A percentile compares a stretch with the other conserved stretches of the same genome.
Evolutionary conservation across 176 grass and related monocot species (phyloP).

Genomic region (Echinochloa phyllopogon): DNA sequence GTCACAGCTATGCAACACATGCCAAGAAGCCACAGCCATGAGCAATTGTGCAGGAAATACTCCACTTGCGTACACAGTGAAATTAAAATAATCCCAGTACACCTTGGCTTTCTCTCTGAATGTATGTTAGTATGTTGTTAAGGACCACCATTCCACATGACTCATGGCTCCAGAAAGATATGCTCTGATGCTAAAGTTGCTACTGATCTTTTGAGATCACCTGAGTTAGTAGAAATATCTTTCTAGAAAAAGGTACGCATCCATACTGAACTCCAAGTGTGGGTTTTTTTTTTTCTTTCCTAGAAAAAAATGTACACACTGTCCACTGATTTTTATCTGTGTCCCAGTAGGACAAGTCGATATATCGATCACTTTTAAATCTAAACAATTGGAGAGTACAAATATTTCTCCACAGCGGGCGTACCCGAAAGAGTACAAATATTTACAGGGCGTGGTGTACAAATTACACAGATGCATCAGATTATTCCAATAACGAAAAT

Average conservation of each 20-base stretch:
- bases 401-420: too few species aligned
- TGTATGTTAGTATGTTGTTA: neutral
- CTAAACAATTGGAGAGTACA: neutral
- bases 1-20: conserved; percentile 25
- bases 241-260: neutral
- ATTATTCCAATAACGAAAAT: too few species aligned
- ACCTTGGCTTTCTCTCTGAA: neutral
- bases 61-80: neutral
- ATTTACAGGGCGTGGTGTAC: neutral
- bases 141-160: conserved; percentile 3
- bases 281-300: neutral
- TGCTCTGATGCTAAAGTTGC: neutral
- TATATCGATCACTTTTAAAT: neutral
- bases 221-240: neutral
- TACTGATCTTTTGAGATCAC: neutral
- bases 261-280: neutral
- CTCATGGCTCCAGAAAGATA: conserved; percentile 20
- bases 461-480: neutral
- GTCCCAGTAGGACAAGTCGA: neutral
- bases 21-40: neutral
- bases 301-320: neutral
- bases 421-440: neutral
- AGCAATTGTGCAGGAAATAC: neutral
- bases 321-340: neutral
- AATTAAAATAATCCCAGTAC: neutral